Evolutionary conservation across 1,139 yeast genomes (phyloP).

Genomic region (Blastobotrys serpentis): DNA sequence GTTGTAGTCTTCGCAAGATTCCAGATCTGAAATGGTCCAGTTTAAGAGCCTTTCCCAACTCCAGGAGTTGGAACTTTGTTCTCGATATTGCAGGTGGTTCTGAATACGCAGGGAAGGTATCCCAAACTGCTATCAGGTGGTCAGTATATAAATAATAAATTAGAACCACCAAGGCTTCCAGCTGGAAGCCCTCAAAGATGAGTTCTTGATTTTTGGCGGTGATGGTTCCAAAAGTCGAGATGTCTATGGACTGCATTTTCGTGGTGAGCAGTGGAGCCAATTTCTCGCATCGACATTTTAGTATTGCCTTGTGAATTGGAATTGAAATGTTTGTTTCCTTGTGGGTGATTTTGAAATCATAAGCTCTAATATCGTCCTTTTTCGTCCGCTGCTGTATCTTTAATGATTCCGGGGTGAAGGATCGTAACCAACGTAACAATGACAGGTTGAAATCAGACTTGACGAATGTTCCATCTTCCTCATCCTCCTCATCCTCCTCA

Average conservation of each 20-base stretch:
- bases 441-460: slow-evolving; percentile 1
- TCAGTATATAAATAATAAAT: slow-evolving; percentile 52
- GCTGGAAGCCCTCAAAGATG: slow-evolving; percentile 26
- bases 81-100: slow-evolving; percentile 28
- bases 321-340: slow-evolving; percentile 22
- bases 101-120: slow-evolving; percentile 25
- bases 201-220: not conserved
- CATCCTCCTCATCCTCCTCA: slow-evolving; percentile 10
- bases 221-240: not conserved
- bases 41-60: slow-evolving; percentile 24
- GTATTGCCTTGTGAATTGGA: slow-evolving; percentile 30
- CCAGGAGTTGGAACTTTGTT: slow-evolving; percentile 31
- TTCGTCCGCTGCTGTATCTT: not conserved
- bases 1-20: slow-evolving; percentile 24
- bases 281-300: slow-evolving; percentile 22
- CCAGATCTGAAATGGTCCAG: slow-evolving; percentile 27
- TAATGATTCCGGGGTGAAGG: slow-evolving; percentile 4
- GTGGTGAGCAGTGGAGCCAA: slow-evolving; percentile 21
- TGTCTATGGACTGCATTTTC: not conserved
- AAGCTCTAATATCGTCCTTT: slow-evolving; percentile 15
- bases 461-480: slow-evolving; percentile 8
- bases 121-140: slow-evolving; percentile 44
- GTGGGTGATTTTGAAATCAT: slow-evolving; percentile 24
- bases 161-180: slow-evolving; percentile 39
- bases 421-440: slow-evolving; percentile 9